Evolutionary conservation across 2,329 filamentous ascomycete genomes (phyloP).

Genomic region (Leptosphaerulina australis): DNA sequence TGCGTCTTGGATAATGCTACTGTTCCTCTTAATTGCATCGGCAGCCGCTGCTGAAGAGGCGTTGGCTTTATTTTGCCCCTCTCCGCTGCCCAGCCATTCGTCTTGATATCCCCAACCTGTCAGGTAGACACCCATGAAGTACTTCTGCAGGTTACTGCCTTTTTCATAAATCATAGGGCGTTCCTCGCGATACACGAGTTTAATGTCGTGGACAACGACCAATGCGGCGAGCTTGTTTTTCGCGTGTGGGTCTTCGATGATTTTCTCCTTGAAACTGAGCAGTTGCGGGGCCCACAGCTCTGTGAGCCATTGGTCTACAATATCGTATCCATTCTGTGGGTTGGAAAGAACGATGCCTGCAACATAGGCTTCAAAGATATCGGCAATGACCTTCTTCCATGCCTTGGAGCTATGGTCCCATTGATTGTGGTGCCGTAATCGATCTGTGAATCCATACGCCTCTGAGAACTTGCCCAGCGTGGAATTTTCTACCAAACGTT

Average conservation of each 20-base stretch:
- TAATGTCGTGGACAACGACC: conserved; percentile 42
- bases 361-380: conserved; percentile 90
- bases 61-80: conserved; percentile 70
- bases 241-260: conserved; percentile 48
- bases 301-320: conserved; percentile 73
- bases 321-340: conserved; percentile 64
- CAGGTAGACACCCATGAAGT: conserved; percentile 68
- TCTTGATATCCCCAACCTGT: conserved; percentile 71
- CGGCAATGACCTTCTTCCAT: conserved; percentile 74
- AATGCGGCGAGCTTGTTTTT: conserved; percentile 49
- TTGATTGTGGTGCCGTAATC: conserved; percentile 59
- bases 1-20: conserved; percentile 22
- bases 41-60: conserved; percentile 71
- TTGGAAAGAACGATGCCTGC: conserved; percentile 77
- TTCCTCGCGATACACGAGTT: conserved; percentile 57
- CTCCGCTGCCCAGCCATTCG: conserved; percentile 67
- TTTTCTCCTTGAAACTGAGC: conserved; percentile 35
- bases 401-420: conserved; percentile 38
- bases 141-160: conserved; percentile 60
- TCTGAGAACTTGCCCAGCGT: conserved; percentile 73
- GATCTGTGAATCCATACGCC: conserved; percentile 72
- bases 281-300: conserved; percentile 67
- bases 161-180: conserved; percentile 57
- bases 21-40: conserved; percentile 61
- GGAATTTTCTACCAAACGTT: conserved; percentile 79